phyloP scores from a whole-genome alignment of 306 rosid species.

The Arachis hypogaea region DNA sequence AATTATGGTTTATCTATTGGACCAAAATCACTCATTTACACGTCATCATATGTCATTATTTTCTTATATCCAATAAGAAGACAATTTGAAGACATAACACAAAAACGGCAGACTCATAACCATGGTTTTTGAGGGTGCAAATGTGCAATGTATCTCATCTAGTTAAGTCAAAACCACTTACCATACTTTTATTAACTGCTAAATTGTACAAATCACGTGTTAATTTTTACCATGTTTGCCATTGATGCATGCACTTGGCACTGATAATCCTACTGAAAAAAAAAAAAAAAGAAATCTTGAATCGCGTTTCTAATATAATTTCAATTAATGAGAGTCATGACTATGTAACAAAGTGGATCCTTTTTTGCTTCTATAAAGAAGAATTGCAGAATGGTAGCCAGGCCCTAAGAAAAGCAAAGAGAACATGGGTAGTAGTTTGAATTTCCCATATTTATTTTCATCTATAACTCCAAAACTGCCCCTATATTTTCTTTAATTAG shows the following conservation, averaged over 20 bases:
- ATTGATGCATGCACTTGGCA: slow-evolving; percentile 36
- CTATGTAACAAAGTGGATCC: background rate
- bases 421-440: background rate
- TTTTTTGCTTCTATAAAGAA: background rate
- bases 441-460: background rate
- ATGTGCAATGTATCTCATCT: slow-evolving; percentile 36
- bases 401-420: slow-evolving; percentile 24
- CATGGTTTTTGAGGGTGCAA: background rate
- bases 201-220: background rate
- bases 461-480: slow-evolving; percentile 28
- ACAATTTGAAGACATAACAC: background rate
- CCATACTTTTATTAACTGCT: background rate
- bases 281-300: background rate
- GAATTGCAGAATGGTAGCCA: slow-evolving; percentile 5
- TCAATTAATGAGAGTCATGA: background rate
- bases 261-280: background rate
- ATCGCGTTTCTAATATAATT: background rate
- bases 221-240: slow-evolving; percentile 5
- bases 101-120: background rate
- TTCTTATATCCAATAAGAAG: background rate
- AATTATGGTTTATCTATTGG: no score
- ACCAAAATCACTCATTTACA: background rate
- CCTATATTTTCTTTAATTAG: background rate
- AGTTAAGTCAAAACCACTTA: background rate
- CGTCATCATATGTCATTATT: background rate